Evolutionary conservation across 2,329 filamentous ascomycete genomes (phyloP).

Genomic region (Calonectria hongkongensis): DNA sequence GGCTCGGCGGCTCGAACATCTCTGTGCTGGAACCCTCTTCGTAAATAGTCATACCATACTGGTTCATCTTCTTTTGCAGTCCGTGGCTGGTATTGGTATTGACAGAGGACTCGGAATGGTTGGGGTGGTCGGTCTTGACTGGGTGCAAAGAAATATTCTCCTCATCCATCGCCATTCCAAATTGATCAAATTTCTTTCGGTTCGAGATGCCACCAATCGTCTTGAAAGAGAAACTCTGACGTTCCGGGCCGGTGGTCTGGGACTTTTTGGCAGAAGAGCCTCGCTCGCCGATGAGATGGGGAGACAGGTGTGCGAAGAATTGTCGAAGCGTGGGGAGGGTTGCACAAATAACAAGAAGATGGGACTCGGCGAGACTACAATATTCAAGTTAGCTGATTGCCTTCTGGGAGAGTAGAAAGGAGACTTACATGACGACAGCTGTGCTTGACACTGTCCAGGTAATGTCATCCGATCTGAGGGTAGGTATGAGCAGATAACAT

Average conservation of each 20-base stretch:
- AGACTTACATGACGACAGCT: slow-evolving; percentile 9
- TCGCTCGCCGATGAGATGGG: slow-evolving; percentile 34
- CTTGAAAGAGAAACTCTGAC: neutral
- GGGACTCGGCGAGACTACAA: slow-evolving; percentile 43
- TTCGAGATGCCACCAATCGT: neutral
- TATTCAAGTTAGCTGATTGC: neutral
- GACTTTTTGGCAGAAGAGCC: slow-evolving; percentile 16
- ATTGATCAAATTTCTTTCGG: neutral
- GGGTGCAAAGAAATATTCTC: slow-evolving; percentile 13
- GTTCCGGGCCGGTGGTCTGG: neutral
- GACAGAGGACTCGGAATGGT: neutral
- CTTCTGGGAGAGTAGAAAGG: neutral
- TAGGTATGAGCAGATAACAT: slow-evolving; percentile 37
- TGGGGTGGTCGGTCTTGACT: neutral
- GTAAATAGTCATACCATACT: neutral
- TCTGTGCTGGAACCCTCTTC: neutral
- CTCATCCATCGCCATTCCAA: slow-evolving; percentile 1
- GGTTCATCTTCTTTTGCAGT: neutral
- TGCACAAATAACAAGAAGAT: slow-evolving; percentile 45
- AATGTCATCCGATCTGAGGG: slow-evolving; percentile 24
- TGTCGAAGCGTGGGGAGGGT: slow-evolving; percentile 41
- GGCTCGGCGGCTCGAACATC: neutral
- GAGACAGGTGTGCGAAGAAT: slow-evolving; percentile 43
- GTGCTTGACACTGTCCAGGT: slow-evolving; percentile 42
- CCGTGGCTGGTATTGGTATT: neutral